A percentile compares a stretch with the other conserved stretches of the same genome.
Conservation (phyloP, 78 protist species). For the Dictyostelium discoideum region DNA sequence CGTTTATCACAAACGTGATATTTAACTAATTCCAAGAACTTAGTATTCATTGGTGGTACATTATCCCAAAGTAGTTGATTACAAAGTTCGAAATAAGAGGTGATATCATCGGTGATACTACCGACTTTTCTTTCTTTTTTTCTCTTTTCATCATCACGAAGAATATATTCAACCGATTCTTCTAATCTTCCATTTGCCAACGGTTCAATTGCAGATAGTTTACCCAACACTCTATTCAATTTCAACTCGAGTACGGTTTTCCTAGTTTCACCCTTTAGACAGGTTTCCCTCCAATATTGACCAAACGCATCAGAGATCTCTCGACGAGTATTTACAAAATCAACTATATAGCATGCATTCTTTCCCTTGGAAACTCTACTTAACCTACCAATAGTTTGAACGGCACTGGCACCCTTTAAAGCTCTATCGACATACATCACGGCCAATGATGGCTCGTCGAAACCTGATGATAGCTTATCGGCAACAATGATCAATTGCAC, state of each 20-base stretch:
- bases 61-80: constrained; percentile 54
- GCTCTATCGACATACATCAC: constrained; percentile 68
- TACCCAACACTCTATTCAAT: neutral
- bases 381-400: constrained; percentile 75
- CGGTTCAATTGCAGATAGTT: constrained; percentile 43
- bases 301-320: constrained; percentile 56
- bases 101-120: constrained; percentile 41
- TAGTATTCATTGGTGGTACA: neutral
- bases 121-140: constrained; percentile 19
- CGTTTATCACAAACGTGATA: constrained; percentile 14
- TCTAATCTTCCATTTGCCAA: constrained; percentile 17
- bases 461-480: constrained; percentile 75
- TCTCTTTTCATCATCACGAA: constrained; percentile 40
- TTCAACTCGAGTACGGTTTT: constrained; percentile 39
- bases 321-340: constrained; percentile 47
- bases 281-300: constrained; percentile 68
- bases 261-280: constrained; percentile 66
- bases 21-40: constrained; percentile 24
- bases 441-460: constrained; percentile 67
- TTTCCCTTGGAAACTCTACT: constrained; percentile 46
- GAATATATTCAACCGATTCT: constrained; percentile 48
- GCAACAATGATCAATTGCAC: constrained; percentile 76
- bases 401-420: constrained; percentile 48
- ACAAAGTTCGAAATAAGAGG: constrained; percentile 44
- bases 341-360: constrained; percentile 39